A percentile compares a stretch with the other conserved stretches of the same genome.
phyloP scores from a whole-genome alignment of 2,329 filamentous ascomycete species.

The Blastomyces parvus region DNA sequence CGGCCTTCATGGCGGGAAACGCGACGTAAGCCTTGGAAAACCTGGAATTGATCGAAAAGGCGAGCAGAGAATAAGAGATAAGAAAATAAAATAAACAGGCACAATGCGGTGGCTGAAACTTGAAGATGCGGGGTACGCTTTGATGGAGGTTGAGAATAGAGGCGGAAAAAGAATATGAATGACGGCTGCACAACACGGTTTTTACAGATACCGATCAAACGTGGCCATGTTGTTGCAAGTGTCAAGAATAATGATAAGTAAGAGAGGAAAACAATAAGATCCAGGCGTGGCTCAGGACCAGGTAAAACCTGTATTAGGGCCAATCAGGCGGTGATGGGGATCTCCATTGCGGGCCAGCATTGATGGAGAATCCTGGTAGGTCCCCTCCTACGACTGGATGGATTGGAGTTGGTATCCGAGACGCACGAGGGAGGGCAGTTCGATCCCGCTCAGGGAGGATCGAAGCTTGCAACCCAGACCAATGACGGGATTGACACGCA shows the following conservation, averaged over 20 bases:
- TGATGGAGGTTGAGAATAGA: not conserved
- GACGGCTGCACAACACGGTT: not conserved
- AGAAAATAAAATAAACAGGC: not conserved
- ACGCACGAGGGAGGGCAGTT: not conserved
- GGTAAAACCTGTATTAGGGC: not conserved
- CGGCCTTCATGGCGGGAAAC: not conserved
- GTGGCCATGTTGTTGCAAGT: not conserved
- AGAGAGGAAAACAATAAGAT: not conserved
- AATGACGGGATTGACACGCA: not conserved
- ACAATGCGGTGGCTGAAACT: slow-evolving; percentile 2
- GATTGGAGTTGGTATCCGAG: not conserved
- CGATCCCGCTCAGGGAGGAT: not conserved
- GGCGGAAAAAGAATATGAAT: not conserved
- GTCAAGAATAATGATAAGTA: not conserved
- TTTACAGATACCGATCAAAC: not conserved
- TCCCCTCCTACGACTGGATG: not conserved
- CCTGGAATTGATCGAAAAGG: not conserved
- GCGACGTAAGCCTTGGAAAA: not conserved
- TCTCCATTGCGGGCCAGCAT: not conserved
- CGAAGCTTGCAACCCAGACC: not conserved
- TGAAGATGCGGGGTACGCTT: not conserved
- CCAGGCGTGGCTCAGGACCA: not conserved
- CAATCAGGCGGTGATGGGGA: not conserved
- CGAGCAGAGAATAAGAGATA: not conserved
- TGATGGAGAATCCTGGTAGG: not conserved